Percentiles rank a stretch among this genome's conserved stretches.
These are phyloP conservation scores for Bremia lactucae DNA, from an alignment of 352 stramenopile species.

Conservation along the genomic window DNA sequence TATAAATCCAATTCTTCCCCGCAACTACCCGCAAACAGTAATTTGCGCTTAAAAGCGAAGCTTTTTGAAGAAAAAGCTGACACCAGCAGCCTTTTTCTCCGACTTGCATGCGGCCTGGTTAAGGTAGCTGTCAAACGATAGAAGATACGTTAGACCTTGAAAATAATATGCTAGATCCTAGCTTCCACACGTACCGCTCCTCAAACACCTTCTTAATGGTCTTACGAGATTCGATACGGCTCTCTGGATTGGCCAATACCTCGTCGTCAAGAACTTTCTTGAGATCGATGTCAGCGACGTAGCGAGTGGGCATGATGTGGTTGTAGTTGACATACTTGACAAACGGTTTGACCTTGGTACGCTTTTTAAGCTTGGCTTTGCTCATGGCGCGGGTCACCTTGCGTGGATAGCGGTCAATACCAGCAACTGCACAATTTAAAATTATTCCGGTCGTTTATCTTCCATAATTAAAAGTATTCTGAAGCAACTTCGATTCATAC, in stretches of 20 bases:
- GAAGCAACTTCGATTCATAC: too few relatives aligned
- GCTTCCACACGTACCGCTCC: slow-evolving; percentile 92
- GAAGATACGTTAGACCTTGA: not conserved
- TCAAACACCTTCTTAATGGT: slow-evolving; percentile 99
- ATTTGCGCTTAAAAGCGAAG: slow-evolving; percentile 94
- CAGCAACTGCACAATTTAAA: slow-evolving; percentile 60
- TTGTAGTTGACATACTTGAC: slow-evolving; percentile 99
- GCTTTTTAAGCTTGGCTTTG: slow-evolving; percentile 96
- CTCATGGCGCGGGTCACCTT: slow-evolving; percentile 97
- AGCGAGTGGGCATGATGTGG: slow-evolving; percentile 99
- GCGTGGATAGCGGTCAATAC: slow-evolving; percentile 91
- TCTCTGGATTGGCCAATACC: slow-evolving; percentile 74
- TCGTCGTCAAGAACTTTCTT: slow-evolving; percentile 96
- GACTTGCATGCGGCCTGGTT: slow-evolving; percentile 94
- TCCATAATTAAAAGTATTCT: too few relatives aligned
- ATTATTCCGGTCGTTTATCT: too few relatives aligned
- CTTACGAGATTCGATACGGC: slow-evolving; percentile 91
- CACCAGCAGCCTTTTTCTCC: slow-evolving; percentile 96
- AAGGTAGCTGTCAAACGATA: slow-evolving; percentile 48
- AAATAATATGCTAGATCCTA: too few relatives aligned
- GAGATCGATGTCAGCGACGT: slow-evolving; percentile 98
- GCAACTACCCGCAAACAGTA: slow-evolving; percentile 33
- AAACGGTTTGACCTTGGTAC: slow-evolving; percentile 98
- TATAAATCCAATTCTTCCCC: slow-evolving; percentile 39
- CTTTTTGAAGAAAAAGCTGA: slow-evolving; percentile 99